phyloP scores from a whole-genome alignment of 768 basidiomycete genomes.

The Pleurotus djamor region DNA sequence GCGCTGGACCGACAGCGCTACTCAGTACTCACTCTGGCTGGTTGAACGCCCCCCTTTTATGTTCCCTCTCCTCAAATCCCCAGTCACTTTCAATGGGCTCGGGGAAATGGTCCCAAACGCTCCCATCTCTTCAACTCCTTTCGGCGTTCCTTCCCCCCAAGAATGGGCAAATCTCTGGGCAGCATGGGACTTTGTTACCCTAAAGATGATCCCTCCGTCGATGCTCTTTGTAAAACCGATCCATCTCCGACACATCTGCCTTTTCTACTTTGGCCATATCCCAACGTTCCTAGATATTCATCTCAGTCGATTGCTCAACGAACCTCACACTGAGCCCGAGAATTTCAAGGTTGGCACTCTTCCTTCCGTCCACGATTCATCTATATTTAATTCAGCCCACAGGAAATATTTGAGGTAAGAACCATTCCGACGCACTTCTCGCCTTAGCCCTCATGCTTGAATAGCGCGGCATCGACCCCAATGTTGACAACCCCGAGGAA shows the following conservation, averaged over 20 bases:
- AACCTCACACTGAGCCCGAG: conserved; percentile 83
- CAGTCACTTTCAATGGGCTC: conserved; percentile 19
- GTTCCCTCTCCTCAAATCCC: conserved; percentile 62
- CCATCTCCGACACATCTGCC: conserved; percentile 89
- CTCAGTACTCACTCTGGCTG: conserved; percentile 84
- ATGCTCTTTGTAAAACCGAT: conserved; percentile 93
- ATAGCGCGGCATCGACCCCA: conserved; percentile 94
- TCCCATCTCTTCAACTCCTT: conserved; percentile 37
- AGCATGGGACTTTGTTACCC: conserved; percentile 83
- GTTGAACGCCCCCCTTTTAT: conserved; percentile 82
- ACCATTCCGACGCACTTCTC: neutral
- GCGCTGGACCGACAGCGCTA: conserved; percentile 75
- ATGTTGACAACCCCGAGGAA: conserved; percentile 84
- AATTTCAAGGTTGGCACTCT: conserved; percentile 57
- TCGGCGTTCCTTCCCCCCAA: conserved; percentile 65
- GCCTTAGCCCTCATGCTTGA: conserved; percentile 12
- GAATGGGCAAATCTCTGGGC: conserved; percentile 90
- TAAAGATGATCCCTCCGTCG: conserved; percentile 80
- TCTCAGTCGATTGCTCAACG: conserved; percentile 67
- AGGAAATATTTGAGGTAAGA: conserved; percentile 77
- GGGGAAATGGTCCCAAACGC: conserved; percentile 18
- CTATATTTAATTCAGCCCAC: conserved; percentile 4
- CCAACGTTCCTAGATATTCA: conserved; percentile 95
- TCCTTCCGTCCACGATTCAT: conserved; percentile 4
- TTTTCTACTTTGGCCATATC: conserved; percentile 94